Base-by-base conservation (phyloP, 129 eudicot genomes). In the Arctium minus region DNA sequence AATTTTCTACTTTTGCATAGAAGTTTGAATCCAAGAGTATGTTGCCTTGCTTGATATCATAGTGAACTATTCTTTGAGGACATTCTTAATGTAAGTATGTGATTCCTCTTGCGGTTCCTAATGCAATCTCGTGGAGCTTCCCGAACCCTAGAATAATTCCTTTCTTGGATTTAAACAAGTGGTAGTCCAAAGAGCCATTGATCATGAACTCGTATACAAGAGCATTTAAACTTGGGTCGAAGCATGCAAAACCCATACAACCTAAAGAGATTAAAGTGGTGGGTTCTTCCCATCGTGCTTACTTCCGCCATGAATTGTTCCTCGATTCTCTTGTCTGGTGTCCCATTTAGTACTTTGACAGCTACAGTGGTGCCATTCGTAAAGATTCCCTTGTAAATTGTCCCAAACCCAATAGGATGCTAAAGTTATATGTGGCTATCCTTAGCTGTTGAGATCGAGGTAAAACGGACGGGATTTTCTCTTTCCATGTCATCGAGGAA, bases 241-340 rank as follows among this genome's bases (percentile, higher is more conserved):
- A 73, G 44, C 27, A 22, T 22, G 27, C 90, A 87, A 56, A 82
- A 79, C 31, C 85, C 77, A 68, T 64, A 86, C 15, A 68, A 84
- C 31, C 79, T 72, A 11, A 86, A 80, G 2, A 86, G 80, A 40
- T 86, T 81, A 29, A 77, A 56, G 70, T 86, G 88, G 40, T 77
- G 83, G 37, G 86, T 86, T 72, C 80, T 81, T 70, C 86, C 88
- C 78, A 86, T 76, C 0, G 88, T 86, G 74, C 83, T 72, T 13
- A 86, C 77, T 75, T 86, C 86, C 1, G 83, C 86, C 86, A 81
- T 70, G 72, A 86, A 86, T 35, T 81, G 88, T 31, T 86, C 77
- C 31, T 71, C 80, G 1, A 86, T 72, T 69, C 65, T 68, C 74
- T 77, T 73, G 48, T 81, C 75, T 0, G 83, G 77, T n/a, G 67